Percentiles rank a stretch among this genome's conserved stretches.
phyloP scores from a whole-genome alignment of 164 flowering plant species.

The Nymphaea thermarum region DNA sequence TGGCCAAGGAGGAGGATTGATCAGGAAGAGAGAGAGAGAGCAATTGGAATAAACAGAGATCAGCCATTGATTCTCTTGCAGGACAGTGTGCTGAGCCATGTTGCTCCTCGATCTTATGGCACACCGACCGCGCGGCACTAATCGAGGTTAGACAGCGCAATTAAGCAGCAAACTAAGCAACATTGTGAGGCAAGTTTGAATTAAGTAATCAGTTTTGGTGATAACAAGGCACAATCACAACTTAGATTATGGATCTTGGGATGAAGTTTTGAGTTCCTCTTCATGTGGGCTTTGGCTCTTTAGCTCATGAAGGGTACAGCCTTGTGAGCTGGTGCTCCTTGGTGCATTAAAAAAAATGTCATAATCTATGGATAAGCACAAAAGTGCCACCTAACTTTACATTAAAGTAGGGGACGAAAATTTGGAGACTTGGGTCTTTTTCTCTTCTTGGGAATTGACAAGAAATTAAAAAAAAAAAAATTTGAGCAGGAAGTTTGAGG shows the following conservation, averaged over 20 bases:
- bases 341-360: not conserved
- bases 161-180: not conserved
- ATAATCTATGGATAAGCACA: not conserved
- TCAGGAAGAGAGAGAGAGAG: not conserved
- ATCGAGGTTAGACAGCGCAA: not conserved
- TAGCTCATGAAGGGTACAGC: not conserved
- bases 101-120: not conserved
- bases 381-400: not conserved
- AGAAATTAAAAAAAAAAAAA: not conserved
- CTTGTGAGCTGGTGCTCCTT: not conserved
- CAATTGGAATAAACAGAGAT: not conserved
- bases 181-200: not conserved
- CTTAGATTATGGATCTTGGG: not conserved
- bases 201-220: not conserved
- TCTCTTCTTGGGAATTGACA: not conserved
- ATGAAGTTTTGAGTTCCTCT: not conserved
- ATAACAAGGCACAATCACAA: not conserved
- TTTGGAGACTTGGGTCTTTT: not conserved
- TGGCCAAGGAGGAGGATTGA: not conserved
- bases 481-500: not conserved
- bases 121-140: not conserved
- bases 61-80: not conserved
- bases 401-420: too few relatives aligned
- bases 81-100: not conserved
- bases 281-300: not conserved